Base-by-base conservation (phyloP, 805 yeast species). In the Brettanomyces custersianus region DNA sequence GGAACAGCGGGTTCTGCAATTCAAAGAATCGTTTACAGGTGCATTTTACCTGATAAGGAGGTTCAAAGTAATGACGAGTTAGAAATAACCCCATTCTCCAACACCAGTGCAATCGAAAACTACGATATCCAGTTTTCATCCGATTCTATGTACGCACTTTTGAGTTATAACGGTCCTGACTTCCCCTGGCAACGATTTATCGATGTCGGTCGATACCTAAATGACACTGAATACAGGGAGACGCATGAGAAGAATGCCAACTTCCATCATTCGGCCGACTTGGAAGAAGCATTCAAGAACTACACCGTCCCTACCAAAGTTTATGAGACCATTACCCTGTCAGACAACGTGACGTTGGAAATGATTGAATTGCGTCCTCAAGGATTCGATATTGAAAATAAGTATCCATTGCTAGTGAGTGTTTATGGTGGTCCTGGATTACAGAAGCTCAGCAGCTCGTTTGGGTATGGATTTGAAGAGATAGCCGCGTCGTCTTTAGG, bases 361-460 rank as follows among this genome's bases (percentile, higher is more conserved):
- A 65, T 75, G 37, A 55, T 77, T 28, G 88, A 81, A 48, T 72
- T 77, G 7, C 61, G 68, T 29, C 94, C 94, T 0, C 66, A 68
- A 0, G 60, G 63, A 31, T 72, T 79, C 45, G 60, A 75, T 41
- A 39, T 49, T 1, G 34, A 33, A 8, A 55, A 54, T 28, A 66
- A 69, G 41, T 74, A 80, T 47, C 88, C 92, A 0, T 42, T 83
- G 10, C 54, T 83, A 29, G 85, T 81, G 2, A 69, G 72, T 39
- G 77, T 73, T 1, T 83, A 83, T 51, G 92, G 87, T 4, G 94
- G 92, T 0, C 94, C 94, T 1, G 94, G 92, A 0, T 76, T 83
- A 4, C 78, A 75, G 43, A 68, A 72, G 19, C 69, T 72, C 9
- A 63, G 61, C 26, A 63, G 72, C 12, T 53, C 59, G 17, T 75